Percentiles rank a stretch among this genome's conserved stretches.
These are phyloP conservation scores for Hippophae gyantsensis DNA, from an alignment of 306 rosid genomes.

Conservation along the genomic window DNA sequence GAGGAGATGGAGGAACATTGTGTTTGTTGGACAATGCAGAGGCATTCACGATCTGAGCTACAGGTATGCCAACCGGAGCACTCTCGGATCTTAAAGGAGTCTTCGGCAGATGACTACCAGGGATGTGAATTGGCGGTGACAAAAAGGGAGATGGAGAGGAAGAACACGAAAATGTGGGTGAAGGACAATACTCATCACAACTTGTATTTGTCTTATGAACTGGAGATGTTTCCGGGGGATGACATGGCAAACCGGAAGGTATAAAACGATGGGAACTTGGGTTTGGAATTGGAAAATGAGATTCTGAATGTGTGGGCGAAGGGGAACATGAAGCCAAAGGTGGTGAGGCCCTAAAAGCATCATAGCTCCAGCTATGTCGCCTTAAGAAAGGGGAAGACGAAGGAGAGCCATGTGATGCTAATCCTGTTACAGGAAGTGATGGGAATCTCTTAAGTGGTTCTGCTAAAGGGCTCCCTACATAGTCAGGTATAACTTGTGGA, in stretches of 20 bases:
- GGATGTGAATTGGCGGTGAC: slow-evolving; percentile 50
- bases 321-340: slow-evolving; percentile 45
- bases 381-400: slow-evolving; percentile 42
- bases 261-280: slow-evolving; percentile 32
- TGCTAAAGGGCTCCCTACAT: slow-evolving; percentile 77
- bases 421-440: slow-evolving; percentile 41
- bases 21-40: slow-evolving; percentile 33
- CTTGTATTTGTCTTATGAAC: slow-evolving; percentile 39
- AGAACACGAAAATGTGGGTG: slow-evolving; percentile 28
- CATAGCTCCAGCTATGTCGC: slow-evolving; percentile 65
- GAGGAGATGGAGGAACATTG: slow-evolving; percentile 56
- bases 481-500: slow-evolving; percentile 67
- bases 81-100: slow-evolving; percentile 64
- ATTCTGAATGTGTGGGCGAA: slow-evolving; percentile 68
- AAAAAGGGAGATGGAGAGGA: slow-evolving; percentile 46
- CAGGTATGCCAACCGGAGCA: slow-evolving; percentile 56
- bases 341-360: slow-evolving; percentile 43
- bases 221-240: slow-evolving; percentile 43
- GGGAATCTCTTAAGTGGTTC: slow-evolving; percentile 56
- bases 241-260: slow-evolving; percentile 63
- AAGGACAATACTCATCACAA: slow-evolving; percentile 56
- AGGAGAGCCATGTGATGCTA: slow-evolving; percentile 39
- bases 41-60: slow-evolving; percentile 30
- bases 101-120: slow-evolving; percentile 38
- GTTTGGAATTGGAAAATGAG: slow-evolving; percentile 32